These are phyloP conservation scores for Flaveria floridana DNA, from an alignment of 140 eudicot species.

Conservation along the genomic window DNA sequence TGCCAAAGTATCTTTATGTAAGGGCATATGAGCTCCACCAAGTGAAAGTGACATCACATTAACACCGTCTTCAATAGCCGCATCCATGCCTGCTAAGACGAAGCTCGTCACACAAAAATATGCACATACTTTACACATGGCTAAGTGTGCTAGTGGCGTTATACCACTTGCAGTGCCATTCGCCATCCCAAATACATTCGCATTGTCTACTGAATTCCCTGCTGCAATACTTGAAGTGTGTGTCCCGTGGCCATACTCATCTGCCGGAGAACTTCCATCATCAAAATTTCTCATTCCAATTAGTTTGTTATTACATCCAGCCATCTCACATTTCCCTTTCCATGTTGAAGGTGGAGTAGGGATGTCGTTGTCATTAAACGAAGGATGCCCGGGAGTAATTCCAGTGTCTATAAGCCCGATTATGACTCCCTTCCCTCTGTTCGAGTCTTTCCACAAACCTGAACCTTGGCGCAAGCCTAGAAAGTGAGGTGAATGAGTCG, in stretches of 20 bases:
- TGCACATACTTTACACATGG: too few species aligned
- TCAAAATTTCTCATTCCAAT: constrained; percentile 21
- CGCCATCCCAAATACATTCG: too few species aligned
- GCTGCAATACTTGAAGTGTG: constrained; percentile 30
- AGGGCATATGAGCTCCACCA: too few species aligned
- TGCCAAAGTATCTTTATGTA: too few species aligned
- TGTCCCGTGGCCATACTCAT: constrained; percentile 39
- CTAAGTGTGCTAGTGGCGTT: too few species aligned
- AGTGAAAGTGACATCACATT: too few species aligned
- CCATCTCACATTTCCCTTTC: constrained; percentile 33
- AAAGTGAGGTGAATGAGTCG: constrained; percentile 29
- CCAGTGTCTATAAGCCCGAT: constrained; percentile 29
- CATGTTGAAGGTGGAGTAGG: constrained; percentile 31
- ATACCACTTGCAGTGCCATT: too few species aligned
- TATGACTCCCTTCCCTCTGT: constrained; percentile 31
- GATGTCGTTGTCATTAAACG: constrained; percentile 15
- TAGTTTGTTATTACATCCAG: constrained; percentile 16
- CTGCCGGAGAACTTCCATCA: constrained; percentile 15
- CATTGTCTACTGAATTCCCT: background rate
- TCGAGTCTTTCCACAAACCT: constrained; percentile 29
- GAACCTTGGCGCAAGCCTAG: constrained; percentile 26
- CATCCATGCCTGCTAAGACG: too few species aligned
- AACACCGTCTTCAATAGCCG: too few species aligned
- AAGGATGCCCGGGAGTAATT: background rate
- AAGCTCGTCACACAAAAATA: too few species aligned